Percentiles rank a stretch among this genome's conserved stretches.
Conservation (phyloP, 2,329 filamentous ascomycete genomes). For the Pseudocercospora fijiensis region DNA sequence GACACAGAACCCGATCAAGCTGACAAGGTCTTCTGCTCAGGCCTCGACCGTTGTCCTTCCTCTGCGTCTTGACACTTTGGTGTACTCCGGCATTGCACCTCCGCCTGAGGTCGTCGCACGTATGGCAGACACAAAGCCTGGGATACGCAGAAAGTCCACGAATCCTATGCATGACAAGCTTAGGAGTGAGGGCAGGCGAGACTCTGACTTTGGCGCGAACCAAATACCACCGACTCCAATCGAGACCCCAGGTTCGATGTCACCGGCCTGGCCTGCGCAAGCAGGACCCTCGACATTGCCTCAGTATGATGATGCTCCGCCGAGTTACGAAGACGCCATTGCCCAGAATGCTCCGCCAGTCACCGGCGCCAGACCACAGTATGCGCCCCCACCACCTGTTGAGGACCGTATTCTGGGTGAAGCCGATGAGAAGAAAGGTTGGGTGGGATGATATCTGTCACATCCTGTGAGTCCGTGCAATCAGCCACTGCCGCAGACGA, state of each 20-base stretch:
- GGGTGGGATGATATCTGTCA: conserved; percentile 8
- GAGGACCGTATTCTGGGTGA: conserved; percentile 33
- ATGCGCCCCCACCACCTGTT: conserved; percentile 47
- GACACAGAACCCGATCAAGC: conserved; percentile 20
- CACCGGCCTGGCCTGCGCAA: conserved; percentile 18
- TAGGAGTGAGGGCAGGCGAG: conserved; percentile 24
- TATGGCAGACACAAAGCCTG: conserved; percentile 44
- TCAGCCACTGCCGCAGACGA: background rate
- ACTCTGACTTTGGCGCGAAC: conserved; percentile 29
- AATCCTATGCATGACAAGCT: conserved; percentile 30
- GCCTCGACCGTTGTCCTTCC: conserved; percentile 73
- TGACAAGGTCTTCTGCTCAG: conserved; percentile 16
- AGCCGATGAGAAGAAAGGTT: conserved; percentile 37
- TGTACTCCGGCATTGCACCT: conserved; percentile 86
- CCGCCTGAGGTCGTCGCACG: conserved; percentile 73
- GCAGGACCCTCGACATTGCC: conserved; percentile 18
- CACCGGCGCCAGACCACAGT: conserved; percentile 68
- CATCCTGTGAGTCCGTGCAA: background rate
- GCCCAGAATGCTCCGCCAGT: conserved; percentile 74
- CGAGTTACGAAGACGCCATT: conserved; percentile 91
- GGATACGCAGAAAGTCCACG: conserved; percentile 24
- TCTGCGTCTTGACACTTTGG: conserved; percentile 72
- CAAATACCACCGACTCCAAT: conserved; percentile 30
- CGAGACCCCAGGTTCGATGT: conserved; percentile 17
- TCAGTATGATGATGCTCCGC: conserved; percentile 63